A percentile compares a stretch with the other conserved stretches of the same genome.
Evolutionary conservation across 2,329 filamentous ascomycete species (phyloP).

Genomic region (Aureobasidium zeae): DNA sequence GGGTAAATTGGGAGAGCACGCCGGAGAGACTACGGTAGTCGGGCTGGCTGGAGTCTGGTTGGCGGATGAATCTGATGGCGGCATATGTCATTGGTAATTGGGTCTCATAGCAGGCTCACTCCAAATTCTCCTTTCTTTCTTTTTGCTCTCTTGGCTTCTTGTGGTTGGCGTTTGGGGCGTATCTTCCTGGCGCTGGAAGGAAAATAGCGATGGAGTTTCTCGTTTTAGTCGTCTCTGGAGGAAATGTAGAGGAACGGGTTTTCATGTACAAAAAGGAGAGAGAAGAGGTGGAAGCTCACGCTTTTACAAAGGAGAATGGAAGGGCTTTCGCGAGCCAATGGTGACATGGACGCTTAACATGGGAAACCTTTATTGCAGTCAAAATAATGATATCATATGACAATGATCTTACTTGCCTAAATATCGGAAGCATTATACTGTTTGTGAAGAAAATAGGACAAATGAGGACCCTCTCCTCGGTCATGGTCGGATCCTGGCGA

Average conservation of each 20-base stretch:
- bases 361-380: no score
- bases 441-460: no score
- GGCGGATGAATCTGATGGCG: constrained; percentile 70
- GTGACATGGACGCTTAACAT: no score
- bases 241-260: not conserved
- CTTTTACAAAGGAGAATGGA: not conserved
- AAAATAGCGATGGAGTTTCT: constrained; percentile 14
- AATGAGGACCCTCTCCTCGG: no score
- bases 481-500: no score
- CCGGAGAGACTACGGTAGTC: constrained; percentile 48
- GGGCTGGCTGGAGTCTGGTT: constrained; percentile 81
- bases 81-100: constrained; percentile 46
- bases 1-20: constrained; percentile 43
- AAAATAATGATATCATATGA: no score
- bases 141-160: not conserved
- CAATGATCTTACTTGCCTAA: no score
- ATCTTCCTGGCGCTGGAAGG: not conserved
- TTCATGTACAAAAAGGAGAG: not conserved
- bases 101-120: no score
- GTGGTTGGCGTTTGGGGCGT: no score
- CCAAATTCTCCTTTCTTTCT: not conserved
- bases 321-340: no score
- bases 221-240: not conserved
- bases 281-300: constrained; percentile 2
- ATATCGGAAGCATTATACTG: no score